These are phyloP conservation scores for Aspergillus glaucus DNA, from an alignment of 2,329 filamentous ascomycete species.

Conservation along the genomic window DNA sequence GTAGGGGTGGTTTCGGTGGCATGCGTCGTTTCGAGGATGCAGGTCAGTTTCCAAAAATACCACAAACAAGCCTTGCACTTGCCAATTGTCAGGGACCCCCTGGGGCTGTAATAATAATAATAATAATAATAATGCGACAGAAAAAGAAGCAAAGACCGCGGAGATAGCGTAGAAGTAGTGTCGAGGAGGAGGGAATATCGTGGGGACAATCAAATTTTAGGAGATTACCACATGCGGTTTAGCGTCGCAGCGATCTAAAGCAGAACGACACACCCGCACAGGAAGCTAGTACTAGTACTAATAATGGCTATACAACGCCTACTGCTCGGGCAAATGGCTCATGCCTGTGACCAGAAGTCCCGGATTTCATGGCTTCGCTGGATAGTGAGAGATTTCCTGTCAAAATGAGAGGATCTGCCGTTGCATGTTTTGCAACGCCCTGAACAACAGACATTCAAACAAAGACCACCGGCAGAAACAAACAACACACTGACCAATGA, in stretches of 20 bases:
- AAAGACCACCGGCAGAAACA: no score
- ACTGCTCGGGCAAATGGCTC: no score
- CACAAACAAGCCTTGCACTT: background rate
- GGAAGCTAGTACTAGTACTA: no score
- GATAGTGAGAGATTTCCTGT: no score
- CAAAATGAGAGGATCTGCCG: no score
- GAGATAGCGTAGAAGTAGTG: background rate
- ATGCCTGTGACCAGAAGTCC: no score
- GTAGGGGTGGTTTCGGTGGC: conserved; percentile 52
- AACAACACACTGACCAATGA: no score
- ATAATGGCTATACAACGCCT: no score
- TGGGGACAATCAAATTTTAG: conserved; percentile 7
- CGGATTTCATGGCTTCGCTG: no score
- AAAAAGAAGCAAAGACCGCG: conserved; percentile 1
- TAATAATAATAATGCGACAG: background rate
- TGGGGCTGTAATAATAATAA: background rate
- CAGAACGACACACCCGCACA: background rate
- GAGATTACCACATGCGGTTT: conserved; percentile 1
- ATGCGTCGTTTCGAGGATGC: conserved; percentile 24
- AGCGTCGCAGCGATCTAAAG: background rate
- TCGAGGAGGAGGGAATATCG: conserved; percentile 3
- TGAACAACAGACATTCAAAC: no score
- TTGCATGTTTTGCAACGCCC: no score
- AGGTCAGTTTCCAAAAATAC: background rate
- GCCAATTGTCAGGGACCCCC: background rate